A percentile compares a stretch with the other conserved stretches of the same genome.
phyloP scores from a whole-genome alignment of 805 yeast species.

The Wickerhamiella azymoides region DNA sequence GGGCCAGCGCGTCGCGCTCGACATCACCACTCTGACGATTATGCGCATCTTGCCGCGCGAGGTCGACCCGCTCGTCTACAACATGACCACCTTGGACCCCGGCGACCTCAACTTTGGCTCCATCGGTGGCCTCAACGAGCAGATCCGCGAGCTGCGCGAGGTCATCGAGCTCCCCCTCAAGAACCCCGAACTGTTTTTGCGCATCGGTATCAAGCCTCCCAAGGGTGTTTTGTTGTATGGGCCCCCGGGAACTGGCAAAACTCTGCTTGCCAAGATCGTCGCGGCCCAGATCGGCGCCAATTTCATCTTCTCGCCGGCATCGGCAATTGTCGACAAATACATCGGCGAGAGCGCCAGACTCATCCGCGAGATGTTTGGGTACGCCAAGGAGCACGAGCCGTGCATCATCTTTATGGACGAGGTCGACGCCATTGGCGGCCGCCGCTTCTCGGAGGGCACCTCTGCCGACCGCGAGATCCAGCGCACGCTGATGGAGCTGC shows the following conservation, averaged over 20 bases:
- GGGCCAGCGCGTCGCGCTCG: slow-evolving; percentile 92
- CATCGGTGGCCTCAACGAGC: slow-evolving; percentile 93
- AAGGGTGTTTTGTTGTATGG: slow-evolving; percentile 94
- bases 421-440: slow-evolving; percentile 97
- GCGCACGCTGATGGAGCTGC: slow-evolving; percentile 90
- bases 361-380: slow-evolving; percentile 94
- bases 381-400: slow-evolving; percentile 96
- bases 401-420: slow-evolving; percentile 98
- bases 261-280: slow-evolving; percentile 89
- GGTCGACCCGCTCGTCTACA: slow-evolving; percentile 94
- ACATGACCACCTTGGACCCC: slow-evolving; percentile 97
- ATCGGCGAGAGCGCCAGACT: slow-evolving; percentile 96
- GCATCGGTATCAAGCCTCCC: slow-evolving; percentile 98
- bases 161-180: slow-evolving; percentile 94
- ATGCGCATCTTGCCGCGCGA: slow-evolving; percentile 96
- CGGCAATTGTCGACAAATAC: slow-evolving; percentile 94
- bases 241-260: slow-evolving; percentile 98
- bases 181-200: slow-evolving; percentile 86
- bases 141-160: slow-evolving; percentile 90
- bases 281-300: slow-evolving; percentile 98
- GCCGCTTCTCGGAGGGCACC: slow-evolving; percentile 95
- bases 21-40: slow-evolving; percentile 93
- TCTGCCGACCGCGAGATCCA: slow-evolving; percentile 98
- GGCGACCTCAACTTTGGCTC: slow-evolving; percentile 91
- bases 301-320: slow-evolving; percentile 95